Evolutionary conservation across 169 alveolate genomes (phyloP).

Genomic region (Cytauxzoon felis): DNA sequence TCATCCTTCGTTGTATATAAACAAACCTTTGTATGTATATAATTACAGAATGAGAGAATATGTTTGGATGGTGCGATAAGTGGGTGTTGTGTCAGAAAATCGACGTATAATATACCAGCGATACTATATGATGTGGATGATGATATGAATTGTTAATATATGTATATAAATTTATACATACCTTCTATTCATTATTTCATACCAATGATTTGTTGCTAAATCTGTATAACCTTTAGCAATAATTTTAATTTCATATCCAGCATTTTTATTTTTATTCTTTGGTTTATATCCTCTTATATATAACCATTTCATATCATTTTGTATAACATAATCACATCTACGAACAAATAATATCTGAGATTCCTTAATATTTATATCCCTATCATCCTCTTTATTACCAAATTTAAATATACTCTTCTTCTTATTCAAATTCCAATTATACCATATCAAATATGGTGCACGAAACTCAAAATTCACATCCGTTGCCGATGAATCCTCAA

Average conservation of each 20-base stretch:
- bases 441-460: conserved; percentile 40
- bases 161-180: background rate
- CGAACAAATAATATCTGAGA: conserved; percentile 10
- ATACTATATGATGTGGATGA: conserved; percentile 1
- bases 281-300: conserved; percentile 25
- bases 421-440: conserved; percentile 4
- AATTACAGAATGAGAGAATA: conserved; percentile 58
- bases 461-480: conserved; percentile 47
- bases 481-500: too few species aligned
- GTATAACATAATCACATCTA: conserved; percentile 4
- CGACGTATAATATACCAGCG: conserved; percentile 31
- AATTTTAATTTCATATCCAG: background rate
- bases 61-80: conserved; percentile 5
- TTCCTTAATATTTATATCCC: background rate
- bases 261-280: background rate
- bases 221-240: conserved; percentile 35
- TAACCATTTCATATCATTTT: conserved; percentile 39
- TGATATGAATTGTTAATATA: background rate
- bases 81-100: conserved; percentile 17
- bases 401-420: background rate
- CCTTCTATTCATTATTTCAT: conserved; percentile 35
- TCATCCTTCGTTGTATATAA: too few species aligned
- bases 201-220: conserved; percentile 42
- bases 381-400: background rate
- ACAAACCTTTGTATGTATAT: conserved; percentile 9